A percentile compares a stretch with the other conserved stretches of the same genome.
Evolutionary conservation across 2,329 filamentous ascomycete species (phyloP).

Genomic region (Aschersonia sp.): DNA sequence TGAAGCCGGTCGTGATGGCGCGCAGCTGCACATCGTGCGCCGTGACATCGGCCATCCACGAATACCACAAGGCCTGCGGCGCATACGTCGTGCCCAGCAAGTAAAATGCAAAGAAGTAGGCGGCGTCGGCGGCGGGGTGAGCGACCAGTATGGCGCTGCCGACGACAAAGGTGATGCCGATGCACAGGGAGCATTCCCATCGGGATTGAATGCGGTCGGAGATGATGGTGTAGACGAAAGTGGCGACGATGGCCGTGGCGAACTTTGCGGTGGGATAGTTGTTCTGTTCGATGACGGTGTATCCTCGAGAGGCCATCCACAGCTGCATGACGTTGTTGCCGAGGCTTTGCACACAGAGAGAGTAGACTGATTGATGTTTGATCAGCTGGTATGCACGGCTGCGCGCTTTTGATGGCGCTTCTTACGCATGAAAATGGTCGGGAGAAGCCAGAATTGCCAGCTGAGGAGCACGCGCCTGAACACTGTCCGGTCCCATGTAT

Average conservation of each 20-base stretch:
- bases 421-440: conserved; percentile 27
- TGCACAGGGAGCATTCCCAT: conserved; percentile 26
- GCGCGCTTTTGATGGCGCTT: fast-evolving
- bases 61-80: conserved; percentile 30
- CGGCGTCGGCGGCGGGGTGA: conserved; percentile 15
- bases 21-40: conserved; percentile 23
- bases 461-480: conserved; percentile 13
- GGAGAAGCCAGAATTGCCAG: conserved; percentile 30
- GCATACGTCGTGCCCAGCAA: conserved; percentile 28
- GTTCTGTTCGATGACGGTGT: conserved; percentile 26
- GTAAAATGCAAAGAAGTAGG: conserved; percentile 28
- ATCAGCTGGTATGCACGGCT: background rate
- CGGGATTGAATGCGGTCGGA: conserved; percentile 26
- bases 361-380: conserved; percentile 16
- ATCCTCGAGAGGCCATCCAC: conserved; percentile 29
- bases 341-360: conserved; percentile 25
- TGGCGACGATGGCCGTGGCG: conserved; percentile 25
- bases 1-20: conserved; percentile 27
- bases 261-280: conserved; percentile 28
- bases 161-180: conserved; percentile 26
- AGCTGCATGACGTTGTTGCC: conserved; percentile 28
- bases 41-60: conserved; percentile 29
- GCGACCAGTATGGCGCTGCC: conserved; percentile 22
- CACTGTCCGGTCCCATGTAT: conserved; percentile 5
- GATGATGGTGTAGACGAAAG: conserved; percentile 22